These are phyloP conservation scores for Jamesozyma lodderae DNA, from an alignment of 805 yeast genomes.

Conservation along the genomic window DNA sequence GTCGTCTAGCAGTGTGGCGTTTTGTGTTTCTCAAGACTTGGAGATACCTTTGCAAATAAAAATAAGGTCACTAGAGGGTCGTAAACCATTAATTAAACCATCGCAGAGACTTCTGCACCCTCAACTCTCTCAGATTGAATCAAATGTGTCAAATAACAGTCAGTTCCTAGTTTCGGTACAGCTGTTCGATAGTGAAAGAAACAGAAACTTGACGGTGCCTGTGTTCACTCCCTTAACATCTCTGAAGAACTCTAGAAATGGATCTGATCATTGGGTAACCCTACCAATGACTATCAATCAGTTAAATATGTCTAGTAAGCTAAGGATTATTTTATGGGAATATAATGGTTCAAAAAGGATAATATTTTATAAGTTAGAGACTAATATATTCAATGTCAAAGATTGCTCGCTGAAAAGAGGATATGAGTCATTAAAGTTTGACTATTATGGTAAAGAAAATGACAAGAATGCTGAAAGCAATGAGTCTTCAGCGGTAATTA, in stretches of 20 bases:
- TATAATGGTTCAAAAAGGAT: slow-evolving; percentile 44
- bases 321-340: slow-evolving; percentile 61
- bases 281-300: slow-evolving; percentile 67
- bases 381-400: slow-evolving; percentile 47
- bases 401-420: slow-evolving; percentile 64
- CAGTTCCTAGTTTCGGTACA: slow-evolving; percentile 39
- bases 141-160: slow-evolving; percentile 31
- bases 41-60: slow-evolving; percentile 41
- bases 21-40: slow-evolving; percentile 49
- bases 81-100: slow-evolving; percentile 32
- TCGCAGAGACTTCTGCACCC: slow-evolving; percentile 44
- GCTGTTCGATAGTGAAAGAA: slow-evolving; percentile 34
- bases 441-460: slow-evolving; percentile 19
- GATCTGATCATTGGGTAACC: slow-evolving; percentile 71
- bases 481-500: slow-evolving; percentile 7
- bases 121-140: slow-evolving; percentile 32
- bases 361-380: slow-evolving; percentile 52
- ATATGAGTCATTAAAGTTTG: slow-evolving; percentile 46
- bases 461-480: not conserved
- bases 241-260: slow-evolving; percentile 35
- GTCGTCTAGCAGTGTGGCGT: slow-evolving; percentile 37
- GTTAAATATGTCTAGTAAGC: slow-evolving; percentile 51
- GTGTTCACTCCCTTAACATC: slow-evolving; percentile 42
- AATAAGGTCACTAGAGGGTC: slow-evolving; percentile 40
- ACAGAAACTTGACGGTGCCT: slow-evolving; percentile 41